Evolutionary conservation across 2,329 filamentous ascomycete species (phyloP).

Genomic region (Fusarium brevicatenulatum): DNA sequence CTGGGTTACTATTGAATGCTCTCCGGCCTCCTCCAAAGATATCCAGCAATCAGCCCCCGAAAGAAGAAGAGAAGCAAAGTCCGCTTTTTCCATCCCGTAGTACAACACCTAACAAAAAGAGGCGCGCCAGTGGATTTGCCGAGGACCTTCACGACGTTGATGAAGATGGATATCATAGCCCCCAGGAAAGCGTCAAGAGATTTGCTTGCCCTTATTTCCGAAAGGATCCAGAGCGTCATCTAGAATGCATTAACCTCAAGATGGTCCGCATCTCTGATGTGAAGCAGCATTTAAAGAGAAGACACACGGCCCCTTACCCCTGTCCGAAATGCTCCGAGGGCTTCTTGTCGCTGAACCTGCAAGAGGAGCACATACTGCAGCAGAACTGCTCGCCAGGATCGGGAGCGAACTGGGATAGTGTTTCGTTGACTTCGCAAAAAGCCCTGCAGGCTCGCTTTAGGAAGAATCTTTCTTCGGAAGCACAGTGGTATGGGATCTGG

Average conservation of each 20-base stretch:
- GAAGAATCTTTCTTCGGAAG: rapidly evolving
- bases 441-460: rapidly evolving
- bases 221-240: not conserved
- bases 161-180: rapidly evolving
- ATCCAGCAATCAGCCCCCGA: too few relatives aligned
- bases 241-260: not conserved
- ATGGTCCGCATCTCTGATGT: not conserved
- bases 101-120: not conserved
- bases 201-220: not conserved
- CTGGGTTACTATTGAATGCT: too few relatives aligned
- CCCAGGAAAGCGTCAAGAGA: rapidly evolving
- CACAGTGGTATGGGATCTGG: not conserved
- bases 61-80: too few relatives aligned
- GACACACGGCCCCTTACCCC: rapidly evolving
- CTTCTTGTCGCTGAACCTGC: rapidly evolving
- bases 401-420: not conserved
- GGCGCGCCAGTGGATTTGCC: rapidly evolving
- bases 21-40: too few relatives aligned
- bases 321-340: not conserved
- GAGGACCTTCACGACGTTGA: rapidly evolving
- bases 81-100: too few relatives aligned
- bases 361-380: not conserved
- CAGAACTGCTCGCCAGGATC: rapidly evolving
- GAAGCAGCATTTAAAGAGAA: not conserved
- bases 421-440: not conserved